These are phyloP conservation scores for Eucalyptus camaldulensis DNA, from an alignment of 345 rosid species.

Conservation along the genomic window DNA sequence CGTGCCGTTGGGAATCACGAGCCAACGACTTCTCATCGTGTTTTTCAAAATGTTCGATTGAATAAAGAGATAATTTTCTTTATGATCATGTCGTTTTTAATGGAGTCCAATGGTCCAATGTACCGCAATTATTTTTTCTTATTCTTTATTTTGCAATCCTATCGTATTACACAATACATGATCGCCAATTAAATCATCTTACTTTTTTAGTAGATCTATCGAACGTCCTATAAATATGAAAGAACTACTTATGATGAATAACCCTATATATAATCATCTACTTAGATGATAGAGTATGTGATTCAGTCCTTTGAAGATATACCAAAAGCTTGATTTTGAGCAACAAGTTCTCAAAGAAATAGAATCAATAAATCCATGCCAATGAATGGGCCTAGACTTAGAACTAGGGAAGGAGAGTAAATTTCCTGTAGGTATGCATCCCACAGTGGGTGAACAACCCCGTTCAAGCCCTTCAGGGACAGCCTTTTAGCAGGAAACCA, in stretches of 20 bases:
- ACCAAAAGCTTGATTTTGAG: neutral
- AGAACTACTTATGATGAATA: fast-evolving
- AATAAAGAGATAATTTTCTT: neutral
- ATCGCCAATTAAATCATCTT: fast-evolving
- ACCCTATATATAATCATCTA: neutral
- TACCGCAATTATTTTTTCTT: neutral
- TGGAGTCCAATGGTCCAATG: neutral
- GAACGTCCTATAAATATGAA: fast-evolving
- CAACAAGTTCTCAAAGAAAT: neutral
- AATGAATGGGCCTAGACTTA: too few relatives aligned
- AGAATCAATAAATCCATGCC: fast-evolving
- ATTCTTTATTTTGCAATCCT: neutral
- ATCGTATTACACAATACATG: fast-evolving
- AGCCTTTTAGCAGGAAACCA: too few relatives aligned
- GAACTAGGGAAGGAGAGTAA: too few relatives aligned
- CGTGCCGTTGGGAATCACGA: neutral
- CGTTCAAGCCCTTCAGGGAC: too few relatives aligned
- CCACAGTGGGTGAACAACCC: too few relatives aligned
- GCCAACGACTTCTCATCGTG: neutral
- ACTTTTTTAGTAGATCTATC: neutral
- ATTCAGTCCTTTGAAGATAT: neutral
- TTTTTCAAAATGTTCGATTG: neutral
- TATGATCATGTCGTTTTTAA: neutral
- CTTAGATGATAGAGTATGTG: neutral
- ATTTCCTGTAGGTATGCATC: too few relatives aligned